Conservation (phyloP, 306 rosid genomes). For the Dryas octopetala region DNA sequence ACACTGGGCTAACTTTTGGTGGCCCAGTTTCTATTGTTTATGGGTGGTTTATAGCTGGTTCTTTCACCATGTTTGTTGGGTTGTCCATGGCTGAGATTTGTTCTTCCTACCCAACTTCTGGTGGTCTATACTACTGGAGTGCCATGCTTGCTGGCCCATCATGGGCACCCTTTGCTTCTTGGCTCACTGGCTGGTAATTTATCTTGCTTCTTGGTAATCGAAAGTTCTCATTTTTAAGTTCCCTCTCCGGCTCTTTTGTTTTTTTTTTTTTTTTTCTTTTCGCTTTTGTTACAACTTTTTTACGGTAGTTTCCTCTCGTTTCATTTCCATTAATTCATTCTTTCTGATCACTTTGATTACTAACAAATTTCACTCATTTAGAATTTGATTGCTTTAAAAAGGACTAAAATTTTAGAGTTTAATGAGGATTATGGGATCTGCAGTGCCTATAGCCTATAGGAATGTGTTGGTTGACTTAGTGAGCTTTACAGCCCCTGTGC, state of each 20-base stretch:
- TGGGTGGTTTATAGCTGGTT: constrained; percentile 79
- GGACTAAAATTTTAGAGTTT: background rate
- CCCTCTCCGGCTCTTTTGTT: too few species aligned
- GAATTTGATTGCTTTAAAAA: background rate
- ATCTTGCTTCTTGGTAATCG: background rate
- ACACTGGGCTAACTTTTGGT: constrained; percentile 74
- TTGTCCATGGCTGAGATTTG: constrained; percentile 95
- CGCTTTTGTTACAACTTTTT: too few species aligned
- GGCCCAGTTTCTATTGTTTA: constrained; percentile 83
- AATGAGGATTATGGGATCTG: constrained; percentile 3
- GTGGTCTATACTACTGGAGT: constrained; percentile 97
- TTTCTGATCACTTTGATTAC: background rate
- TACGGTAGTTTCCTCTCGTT: constrained; percentile 39
- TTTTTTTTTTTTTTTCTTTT: too few species aligned
- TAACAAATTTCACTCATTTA: background rate
- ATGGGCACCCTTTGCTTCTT: constrained; percentile 97
- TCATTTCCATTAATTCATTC: background rate
- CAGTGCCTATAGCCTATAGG: background rate
- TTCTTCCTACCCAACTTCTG: constrained; percentile 93
- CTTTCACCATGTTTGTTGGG: constrained; percentile 85
- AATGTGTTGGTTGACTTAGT: background rate
- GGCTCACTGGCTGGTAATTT: constrained; percentile 95
- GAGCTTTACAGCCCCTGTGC: background rate
- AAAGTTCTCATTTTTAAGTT: background rate
- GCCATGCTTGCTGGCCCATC: constrained; percentile 92